Evolutionary conservation across 2,329 filamentous ascomycete genomes (phyloP).

Genomic region (Zymoseptoria brevis): DNA sequence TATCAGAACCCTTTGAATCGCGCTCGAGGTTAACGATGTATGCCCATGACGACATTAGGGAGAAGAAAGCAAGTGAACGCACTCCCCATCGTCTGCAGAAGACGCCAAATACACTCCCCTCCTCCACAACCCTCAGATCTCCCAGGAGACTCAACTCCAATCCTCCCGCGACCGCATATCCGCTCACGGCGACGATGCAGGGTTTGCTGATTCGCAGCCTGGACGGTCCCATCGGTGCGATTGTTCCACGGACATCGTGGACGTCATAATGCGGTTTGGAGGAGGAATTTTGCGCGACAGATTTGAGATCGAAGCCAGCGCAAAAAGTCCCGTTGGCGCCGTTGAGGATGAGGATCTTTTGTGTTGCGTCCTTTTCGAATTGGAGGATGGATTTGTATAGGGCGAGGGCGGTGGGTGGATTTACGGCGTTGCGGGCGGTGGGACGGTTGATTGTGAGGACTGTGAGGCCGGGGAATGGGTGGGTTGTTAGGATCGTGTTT

Average conservation of each 20-base stretch:
- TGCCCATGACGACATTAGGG: too few species aligned
- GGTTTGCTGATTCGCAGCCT: conserved; percentile 45
- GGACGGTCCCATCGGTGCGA: conserved; percentile 47
- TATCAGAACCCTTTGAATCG: too few species aligned
- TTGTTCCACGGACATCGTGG: conserved; percentile 31
- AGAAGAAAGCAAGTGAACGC: too few species aligned
- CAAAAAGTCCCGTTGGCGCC: conserved; percentile 45
- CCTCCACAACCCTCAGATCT: conserved; percentile 48
- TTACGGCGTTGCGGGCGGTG: conserved; percentile 46
- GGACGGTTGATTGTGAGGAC: conserved; percentile 50
- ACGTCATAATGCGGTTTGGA: conserved; percentile 16
- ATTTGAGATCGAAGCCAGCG: conserved; percentile 46
- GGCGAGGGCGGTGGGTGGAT: conserved; percentile 40
- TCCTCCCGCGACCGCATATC: conserved; percentile 48
- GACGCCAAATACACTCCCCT: conserved; percentile 48
- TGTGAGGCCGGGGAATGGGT: conserved; percentile 38
- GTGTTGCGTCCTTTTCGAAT: conserved; percentile 44
- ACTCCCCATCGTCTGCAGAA: conserved; percentile 50
- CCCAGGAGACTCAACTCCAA: conserved; percentile 47
- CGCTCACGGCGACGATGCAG: conserved; percentile 45
- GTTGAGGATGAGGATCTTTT: conserved; percentile 47
- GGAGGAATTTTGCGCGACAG: conserved; percentile 26
- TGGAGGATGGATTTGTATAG: conserved; percentile 42
- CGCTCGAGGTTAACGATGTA: too few species aligned
- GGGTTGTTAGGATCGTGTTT: conserved; percentile 17